A percentile compares a stretch with the other conserved stretches of the same genome.
Conservation (phyloP, 805 yeast species). For the Kockiozyma suomiensis region DNA sequence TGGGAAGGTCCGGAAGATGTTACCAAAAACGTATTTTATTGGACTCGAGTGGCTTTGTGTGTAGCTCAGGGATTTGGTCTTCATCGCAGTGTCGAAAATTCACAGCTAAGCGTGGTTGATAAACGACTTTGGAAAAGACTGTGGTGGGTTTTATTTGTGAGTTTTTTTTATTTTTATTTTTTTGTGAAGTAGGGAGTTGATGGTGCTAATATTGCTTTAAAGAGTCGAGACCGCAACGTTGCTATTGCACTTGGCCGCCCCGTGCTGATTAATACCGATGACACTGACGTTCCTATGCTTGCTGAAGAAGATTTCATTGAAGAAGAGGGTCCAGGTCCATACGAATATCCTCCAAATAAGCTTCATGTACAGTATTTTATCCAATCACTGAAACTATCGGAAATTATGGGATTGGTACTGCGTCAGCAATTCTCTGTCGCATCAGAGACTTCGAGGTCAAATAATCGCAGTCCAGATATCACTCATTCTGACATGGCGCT, state of each 20-base stretch:
- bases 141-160: conserved; percentile 75
- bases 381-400: conserved; percentile 65
- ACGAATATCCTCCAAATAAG: conserved; percentile 51
- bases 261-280: conserved; percentile 64
- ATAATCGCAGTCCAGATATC: conserved; percentile 53
- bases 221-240: conserved; percentile 61
- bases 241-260: conserved; percentile 80
- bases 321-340: conserved; percentile 48
- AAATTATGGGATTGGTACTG: conserved; percentile 68
- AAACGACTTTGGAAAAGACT: conserved; percentile 61
- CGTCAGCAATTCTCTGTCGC: conserved; percentile 71
- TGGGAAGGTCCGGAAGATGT: conserved; percentile 77
- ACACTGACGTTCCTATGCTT: conserved; percentile 76
- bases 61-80: conserved; percentile 76
- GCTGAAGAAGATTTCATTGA: conserved; percentile 65
- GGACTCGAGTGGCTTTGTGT: conserved; percentile 70
- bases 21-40: conserved; percentile 64
- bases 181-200: too few relatives aligned
- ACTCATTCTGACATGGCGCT: conserved; percentile 71
- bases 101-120: conserved; percentile 47
- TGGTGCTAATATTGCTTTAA: not conserved
- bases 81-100: conserved; percentile 50
- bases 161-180: not conserved
- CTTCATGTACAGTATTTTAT: conserved; percentile 61
- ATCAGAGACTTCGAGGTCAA: conserved; percentile 54